These are phyloP conservation scores for Aureobasidium sp. DNA, from an alignment of 2,329 filamentous ascomycete species.

Conservation along the genomic window DNA sequence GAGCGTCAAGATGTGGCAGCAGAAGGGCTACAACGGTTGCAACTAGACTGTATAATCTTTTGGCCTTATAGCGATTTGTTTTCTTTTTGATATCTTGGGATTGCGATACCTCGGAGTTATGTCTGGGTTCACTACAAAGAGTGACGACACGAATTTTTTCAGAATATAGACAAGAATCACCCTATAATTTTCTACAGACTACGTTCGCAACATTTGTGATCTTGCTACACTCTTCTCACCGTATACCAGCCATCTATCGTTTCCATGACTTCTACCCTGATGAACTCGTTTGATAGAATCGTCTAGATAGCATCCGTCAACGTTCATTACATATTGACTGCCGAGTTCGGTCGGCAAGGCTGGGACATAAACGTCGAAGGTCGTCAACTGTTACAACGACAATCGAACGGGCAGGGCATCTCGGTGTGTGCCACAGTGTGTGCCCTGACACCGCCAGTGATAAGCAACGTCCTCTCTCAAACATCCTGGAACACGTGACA, in stretches of 20 bases:
- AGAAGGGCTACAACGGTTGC: constrained; percentile 43
- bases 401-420: background rate
- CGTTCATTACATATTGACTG: background rate
- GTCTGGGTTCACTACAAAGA: background rate
- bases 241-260: background rate
- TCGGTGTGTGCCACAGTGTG: background rate
- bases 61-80: constrained; percentile 5
- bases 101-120: constrained; percentile 12
- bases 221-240: background rate
- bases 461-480: background rate
- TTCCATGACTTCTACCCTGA: background rate
- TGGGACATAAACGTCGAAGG: constrained; percentile 5
- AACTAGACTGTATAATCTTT: constrained; percentile 16
- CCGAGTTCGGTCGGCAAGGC: background rate
- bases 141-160: background rate
- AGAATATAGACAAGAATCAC: constrained; percentile 6
- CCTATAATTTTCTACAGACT: background rate
- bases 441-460: background rate
- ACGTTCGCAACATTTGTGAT: background rate
- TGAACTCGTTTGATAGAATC: background rate
- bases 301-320: background rate
- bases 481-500: background rate
- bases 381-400: background rate
- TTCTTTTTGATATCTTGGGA: background rate
- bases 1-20: constrained; percentile 43